Evolutionary conservation across 225 moss, liverwort and hornwort genomes (phyloP).

Genomic region (Thuidium tamariscinum): DNA sequence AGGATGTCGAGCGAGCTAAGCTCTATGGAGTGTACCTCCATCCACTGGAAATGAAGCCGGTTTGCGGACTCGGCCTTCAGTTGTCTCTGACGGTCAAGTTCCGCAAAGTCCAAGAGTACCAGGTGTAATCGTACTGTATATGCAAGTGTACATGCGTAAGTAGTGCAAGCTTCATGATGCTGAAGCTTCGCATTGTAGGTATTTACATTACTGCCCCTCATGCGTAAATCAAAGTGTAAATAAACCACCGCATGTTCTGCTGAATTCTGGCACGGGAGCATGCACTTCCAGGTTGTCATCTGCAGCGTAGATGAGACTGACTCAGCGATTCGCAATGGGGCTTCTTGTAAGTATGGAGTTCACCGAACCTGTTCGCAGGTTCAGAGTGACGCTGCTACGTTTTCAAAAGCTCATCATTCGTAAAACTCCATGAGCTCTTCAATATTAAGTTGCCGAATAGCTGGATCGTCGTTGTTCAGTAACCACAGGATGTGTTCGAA

Average conservation of each 20-base stretch:
- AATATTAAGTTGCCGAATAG: constrained; percentile 49
- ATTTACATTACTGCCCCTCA: background rate
- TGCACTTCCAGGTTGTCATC: background rate
- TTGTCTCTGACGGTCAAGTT: background rate
- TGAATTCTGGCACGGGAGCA: background rate
- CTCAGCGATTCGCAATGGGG: background rate
- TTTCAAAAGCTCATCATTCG: constrained; percentile 1
- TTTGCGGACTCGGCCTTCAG: background rate
- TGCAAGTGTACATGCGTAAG: background rate
- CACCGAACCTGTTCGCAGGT: background rate
- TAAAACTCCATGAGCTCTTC: constrained; percentile 67
- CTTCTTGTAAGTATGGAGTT: background rate
- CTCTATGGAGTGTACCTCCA: background rate
- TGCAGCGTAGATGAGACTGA: background rate
- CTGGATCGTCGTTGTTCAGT: constrained; percentile 56
- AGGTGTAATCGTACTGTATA: background rate
- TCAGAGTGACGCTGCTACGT: background rate
- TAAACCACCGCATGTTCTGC: background rate
- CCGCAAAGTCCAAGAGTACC: background rate
- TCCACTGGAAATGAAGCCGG: background rate
- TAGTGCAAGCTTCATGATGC: background rate
- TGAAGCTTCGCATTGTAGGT: background rate
- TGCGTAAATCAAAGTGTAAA: background rate
- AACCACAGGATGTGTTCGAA: constrained; percentile 59
- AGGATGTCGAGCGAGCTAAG: background rate